These are phyloP conservation scores for Phytophthora ramorum DNA, from an alignment of 352 stramenopile species.

Conservation along the genomic window DNA sequence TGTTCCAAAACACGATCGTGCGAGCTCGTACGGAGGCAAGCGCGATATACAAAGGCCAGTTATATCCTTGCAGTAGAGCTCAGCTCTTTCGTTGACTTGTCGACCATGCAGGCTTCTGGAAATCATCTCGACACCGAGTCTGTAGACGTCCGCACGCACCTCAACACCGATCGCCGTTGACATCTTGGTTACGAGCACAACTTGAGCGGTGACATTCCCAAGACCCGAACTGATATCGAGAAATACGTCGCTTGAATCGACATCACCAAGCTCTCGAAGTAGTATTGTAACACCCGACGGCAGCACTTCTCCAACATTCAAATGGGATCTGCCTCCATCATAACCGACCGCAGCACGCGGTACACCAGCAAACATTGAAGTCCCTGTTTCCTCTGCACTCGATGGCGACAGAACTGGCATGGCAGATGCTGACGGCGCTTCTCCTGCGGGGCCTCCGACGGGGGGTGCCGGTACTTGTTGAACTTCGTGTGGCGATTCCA, in stretches of 20 bases:
- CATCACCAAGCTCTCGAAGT: background rate
- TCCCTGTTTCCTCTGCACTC: background rate
- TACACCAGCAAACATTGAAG: background rate
- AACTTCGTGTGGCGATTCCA: background rate
- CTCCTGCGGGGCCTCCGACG: background rate
- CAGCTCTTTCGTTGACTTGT: background rate
- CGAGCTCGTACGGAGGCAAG: background rate
- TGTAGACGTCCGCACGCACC: background rate
- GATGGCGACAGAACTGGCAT: background rate
- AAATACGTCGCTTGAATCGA: background rate
- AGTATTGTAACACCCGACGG: background rate
- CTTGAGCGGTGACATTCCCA: slow-evolving; percentile 1
- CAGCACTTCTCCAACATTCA: slow-evolving; percentile 5
- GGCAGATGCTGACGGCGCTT: background rate
- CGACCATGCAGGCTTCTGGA: background rate
- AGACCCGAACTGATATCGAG: background rate
- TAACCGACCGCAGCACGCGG: slow-evolving; percentile 2
- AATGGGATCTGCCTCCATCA: background rate
- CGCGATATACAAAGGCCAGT: background rate
- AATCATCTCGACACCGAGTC: background rate
- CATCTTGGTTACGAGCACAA: background rate
- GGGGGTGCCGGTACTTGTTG: background rate
- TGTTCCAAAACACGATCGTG: background rate
- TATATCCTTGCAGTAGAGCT: background rate
- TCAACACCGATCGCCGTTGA: slow-evolving; percentile 1